Conservation (phyloP, 2,329 filamentous ascomycete species). For the Coniochaeta sp. region DNA sequence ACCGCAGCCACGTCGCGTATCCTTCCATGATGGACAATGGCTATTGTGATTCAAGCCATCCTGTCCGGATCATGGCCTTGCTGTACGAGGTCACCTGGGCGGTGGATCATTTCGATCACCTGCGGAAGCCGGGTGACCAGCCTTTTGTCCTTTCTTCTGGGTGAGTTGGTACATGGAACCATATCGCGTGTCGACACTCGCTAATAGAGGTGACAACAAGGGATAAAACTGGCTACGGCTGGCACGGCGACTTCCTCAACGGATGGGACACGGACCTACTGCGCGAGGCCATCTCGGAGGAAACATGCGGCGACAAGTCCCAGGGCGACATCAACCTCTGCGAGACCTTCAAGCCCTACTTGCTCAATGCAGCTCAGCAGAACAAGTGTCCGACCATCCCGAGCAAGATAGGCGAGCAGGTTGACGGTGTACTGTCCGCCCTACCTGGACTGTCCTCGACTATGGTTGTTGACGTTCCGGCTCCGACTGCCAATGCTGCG, state of each 20-base stretch:
- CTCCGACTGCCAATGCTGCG: neutral
- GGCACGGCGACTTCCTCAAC: constrained; percentile 53
- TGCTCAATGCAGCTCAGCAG: constrained; percentile 30
- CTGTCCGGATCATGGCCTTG: constrained; percentile 47
- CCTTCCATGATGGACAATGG: constrained; percentile 38
- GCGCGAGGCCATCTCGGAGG: constrained; percentile 32
- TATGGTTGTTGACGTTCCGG: neutral
- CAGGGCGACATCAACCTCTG: constrained; percentile 35
- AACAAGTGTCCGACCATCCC: constrained; percentile 35
- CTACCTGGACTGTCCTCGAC: neutral
- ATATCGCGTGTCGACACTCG: too few species aligned
- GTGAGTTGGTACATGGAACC: too few species aligned
- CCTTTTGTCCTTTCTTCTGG: constrained; percentile 42
- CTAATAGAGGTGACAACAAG: constrained; percentile 6
- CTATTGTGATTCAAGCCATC: constrained; percentile 40
- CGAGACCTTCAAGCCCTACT: constrained; percentile 24
- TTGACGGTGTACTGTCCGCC: constrained; percentile 22
- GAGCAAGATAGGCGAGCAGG: constrained; percentile 31
- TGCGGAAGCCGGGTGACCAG: constrained; percentile 32
- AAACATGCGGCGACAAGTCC: constrained; percentile 24
- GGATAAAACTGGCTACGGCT: constrained; percentile 39
- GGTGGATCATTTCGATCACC: constrained; percentile 39
- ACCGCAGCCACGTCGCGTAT: constrained; percentile 33
- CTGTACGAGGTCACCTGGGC: constrained; percentile 54
- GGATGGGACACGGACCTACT: constrained; percentile 47